A percentile compares a stretch with the other conserved stretches of the same genome.
Conservation (phyloP, 2,329 filamentous ascomycete species). For the Botrytis tulipae region DNA sequence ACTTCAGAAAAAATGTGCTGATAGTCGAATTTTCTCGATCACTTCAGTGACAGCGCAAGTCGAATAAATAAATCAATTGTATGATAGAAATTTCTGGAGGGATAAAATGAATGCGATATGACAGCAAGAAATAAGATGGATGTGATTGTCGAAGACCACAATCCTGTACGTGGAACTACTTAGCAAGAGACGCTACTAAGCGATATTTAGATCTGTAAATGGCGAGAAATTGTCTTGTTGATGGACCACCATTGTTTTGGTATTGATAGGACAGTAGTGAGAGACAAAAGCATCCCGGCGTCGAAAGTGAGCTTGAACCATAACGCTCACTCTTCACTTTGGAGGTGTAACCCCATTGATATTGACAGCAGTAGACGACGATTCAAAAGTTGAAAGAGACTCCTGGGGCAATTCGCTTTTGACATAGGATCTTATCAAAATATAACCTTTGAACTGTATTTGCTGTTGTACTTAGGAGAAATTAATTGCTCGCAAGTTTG, state of each 20-base stretch:
- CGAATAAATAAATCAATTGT: background rate
- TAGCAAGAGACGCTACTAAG: background rate
- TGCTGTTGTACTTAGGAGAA: background rate
- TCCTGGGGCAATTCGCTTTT: background rate
- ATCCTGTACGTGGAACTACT: background rate
- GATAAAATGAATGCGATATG: background rate
- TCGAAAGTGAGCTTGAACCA: background rate
- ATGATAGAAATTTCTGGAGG: background rate
- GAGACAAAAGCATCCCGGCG: rapidly evolving
- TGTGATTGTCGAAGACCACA: background rate
- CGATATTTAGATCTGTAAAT: background rate
- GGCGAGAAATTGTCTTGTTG: background rate
- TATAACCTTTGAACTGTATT: background rate
- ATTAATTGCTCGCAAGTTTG: background rate
- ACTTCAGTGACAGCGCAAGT: background rate
- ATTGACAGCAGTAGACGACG: background rate
- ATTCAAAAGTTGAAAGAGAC: too few relatives aligned
- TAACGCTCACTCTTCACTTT: background rate
- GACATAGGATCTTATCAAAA: background rate
- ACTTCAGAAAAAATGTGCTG: too few relatives aligned
- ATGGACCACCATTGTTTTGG: background rate
- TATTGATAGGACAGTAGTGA: too few relatives aligned
- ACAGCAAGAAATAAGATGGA: background rate
- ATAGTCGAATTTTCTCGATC: background rate
- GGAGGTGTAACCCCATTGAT: background rate